Conservation (phyloP, 306 rosid species). For the Cucumis melo region DNA sequence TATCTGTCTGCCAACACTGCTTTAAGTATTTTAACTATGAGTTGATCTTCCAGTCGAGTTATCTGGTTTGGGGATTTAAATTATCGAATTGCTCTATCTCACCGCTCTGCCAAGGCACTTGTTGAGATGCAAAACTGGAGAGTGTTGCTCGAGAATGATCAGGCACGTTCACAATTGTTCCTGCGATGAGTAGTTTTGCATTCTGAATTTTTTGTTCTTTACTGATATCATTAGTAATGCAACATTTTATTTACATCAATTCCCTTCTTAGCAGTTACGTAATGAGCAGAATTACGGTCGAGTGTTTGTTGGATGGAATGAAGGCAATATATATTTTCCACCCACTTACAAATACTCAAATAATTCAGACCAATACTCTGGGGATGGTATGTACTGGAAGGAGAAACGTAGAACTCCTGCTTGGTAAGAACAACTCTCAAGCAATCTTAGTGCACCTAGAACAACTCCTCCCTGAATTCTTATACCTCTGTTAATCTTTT, state of each 20-base stretch:
- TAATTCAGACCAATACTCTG: conserved; percentile 88
- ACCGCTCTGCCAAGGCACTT: conserved; percentile 92
- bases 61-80: conserved; percentile 99
- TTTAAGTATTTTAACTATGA: not conserved
- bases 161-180: conserved; percentile 36
- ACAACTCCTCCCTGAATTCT: not conserved
- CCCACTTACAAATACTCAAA: conserved; percentile 97
- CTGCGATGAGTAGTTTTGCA: not conserved
- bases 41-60: conserved; percentile 47
- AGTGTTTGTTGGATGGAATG: conserved; percentile 78
- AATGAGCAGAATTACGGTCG: conserved; percentile 85
- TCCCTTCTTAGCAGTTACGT: conserved; percentile 46
- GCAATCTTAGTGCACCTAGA: not conserved
- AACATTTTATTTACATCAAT: not conserved
- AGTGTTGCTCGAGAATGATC: conserved; percentile 92
- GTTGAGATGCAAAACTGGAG: conserved; percentile 99
- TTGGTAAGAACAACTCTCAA: conserved; percentile 46
- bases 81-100: conserved; percentile 78
- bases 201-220: not conserved
- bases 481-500: not conserved
- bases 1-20: not conserved
- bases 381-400: conserved; percentile 87
- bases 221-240: not conserved
- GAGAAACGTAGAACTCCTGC: conserved; percentile 97
- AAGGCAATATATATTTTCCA: conserved; percentile 94